phyloP scores from a whole-genome alignment of 805 yeast species.

The Saturnispora sekii region DNA sequence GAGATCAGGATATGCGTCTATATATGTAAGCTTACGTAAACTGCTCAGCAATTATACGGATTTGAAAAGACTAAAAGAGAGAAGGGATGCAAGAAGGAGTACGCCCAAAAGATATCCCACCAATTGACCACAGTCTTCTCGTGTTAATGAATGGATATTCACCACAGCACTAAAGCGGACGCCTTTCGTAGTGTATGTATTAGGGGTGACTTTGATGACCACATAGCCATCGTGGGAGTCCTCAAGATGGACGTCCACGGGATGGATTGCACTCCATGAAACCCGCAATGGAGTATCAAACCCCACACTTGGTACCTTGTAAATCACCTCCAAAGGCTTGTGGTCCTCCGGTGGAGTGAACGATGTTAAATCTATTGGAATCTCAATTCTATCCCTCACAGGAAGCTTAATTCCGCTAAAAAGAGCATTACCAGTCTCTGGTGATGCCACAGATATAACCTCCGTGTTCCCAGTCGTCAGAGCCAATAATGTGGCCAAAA shows the following conservation, averaged over 20 bases:
- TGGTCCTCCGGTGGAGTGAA: too few species aligned
- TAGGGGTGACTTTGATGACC: not conserved
- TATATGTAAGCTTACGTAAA: constrained; percentile 1
- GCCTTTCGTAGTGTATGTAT: not conserved
- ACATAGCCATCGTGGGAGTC: not conserved
- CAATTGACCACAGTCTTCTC: too few species aligned
- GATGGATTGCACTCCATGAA: constrained; percentile 23
- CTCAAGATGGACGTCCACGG: constrained; percentile 10
- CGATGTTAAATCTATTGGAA: too few species aligned
- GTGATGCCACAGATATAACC: not conserved
- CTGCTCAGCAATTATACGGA: not conserved
- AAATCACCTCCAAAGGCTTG: not conserved
- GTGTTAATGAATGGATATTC: not conserved
- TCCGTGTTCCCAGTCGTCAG: not conserved
- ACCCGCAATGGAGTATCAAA: constrained; percentile 4
- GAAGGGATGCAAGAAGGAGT: not conserved
- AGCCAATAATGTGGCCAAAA: not conserved
- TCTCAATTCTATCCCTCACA: too few species aligned
- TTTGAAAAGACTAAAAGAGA: too few species aligned
- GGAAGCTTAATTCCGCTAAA: too few species aligned
- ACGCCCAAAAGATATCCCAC: not conserved
- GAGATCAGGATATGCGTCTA: too few species aligned
- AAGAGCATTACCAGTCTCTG: not conserved
- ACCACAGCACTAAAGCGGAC: not conserved
- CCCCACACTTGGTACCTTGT: not conserved